These are phyloP conservation scores for Magnolia kwangsiensis DNA, from an alignment of 164 flowering plant genomes.

Conservation along the genomic window DNA sequence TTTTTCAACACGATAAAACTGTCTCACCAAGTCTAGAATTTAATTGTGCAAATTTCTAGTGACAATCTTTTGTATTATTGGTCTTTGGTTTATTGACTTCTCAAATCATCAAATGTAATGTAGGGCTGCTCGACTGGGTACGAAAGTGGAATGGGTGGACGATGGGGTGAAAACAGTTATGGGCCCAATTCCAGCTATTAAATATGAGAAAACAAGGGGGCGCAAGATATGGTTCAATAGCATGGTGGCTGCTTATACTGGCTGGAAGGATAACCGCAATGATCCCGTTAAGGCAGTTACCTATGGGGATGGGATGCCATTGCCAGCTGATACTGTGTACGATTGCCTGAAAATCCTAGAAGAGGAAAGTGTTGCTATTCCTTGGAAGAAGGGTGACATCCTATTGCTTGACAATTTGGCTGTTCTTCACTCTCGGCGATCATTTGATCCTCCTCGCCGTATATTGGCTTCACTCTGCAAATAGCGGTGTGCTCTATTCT, in stretches of 20 bases:
- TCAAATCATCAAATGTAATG: not conserved
- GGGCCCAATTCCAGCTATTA: conserved; percentile 92
- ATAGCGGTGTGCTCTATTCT: conserved; percentile 3
- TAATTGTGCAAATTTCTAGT: not conserved
- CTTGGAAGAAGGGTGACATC: conserved; percentile 84
- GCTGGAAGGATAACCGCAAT: conserved; percentile 74
- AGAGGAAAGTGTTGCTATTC: conserved; percentile 75
- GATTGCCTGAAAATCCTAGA: conserved; percentile 70
- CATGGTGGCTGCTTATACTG: conserved; percentile 87
- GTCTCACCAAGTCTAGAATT: not conserved
- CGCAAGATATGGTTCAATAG: conserved; percentile 93
- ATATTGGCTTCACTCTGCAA: conserved; percentile 85
- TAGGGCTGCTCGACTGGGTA: conserved; percentile 80
- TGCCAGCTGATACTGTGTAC: conserved; percentile 62
- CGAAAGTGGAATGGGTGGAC: conserved; percentile 80
- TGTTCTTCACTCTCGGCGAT: conserved; percentile 73
- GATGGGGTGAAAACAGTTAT: conserved; percentile 70
- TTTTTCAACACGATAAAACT: not conserved
- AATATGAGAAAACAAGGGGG: conserved; percentile 51
- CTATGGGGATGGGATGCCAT: conserved; percentile 72
- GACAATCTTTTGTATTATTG: not conserved
- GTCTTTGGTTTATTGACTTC: not conserved
- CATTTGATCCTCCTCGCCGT: conserved; percentile 80
- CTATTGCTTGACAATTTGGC: conserved; percentile 78
- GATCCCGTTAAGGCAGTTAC: conserved; percentile 78